Base-by-base conservation (phyloP, 2,329 filamentous ascomycete genomes). In the Nannizziopsis arthrosporioides region DNA sequence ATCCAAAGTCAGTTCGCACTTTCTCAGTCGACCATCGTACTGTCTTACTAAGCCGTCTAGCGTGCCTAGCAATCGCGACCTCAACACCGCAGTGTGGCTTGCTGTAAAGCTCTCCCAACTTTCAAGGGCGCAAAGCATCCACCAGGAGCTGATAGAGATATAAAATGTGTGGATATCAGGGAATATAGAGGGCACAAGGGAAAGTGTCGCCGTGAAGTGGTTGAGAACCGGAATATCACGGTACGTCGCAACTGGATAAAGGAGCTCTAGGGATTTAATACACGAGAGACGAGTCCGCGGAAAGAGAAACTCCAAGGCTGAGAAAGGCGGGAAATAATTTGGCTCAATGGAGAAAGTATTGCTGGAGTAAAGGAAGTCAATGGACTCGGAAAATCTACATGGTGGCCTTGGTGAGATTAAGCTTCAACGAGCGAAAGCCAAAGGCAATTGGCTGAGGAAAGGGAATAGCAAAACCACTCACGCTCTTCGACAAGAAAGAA, bases 121-220 rank as follows among this genome's bases (percentile, higher is more conserved):
- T 14, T 47, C 45, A 15, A 47, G 31, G 7, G 45, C 45, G 12
- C 45, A 47, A 15, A 47, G 45, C 38, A 47, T 42, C 45, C 45
- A 47, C 45, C 45, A 47, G 12, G 45, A 47, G 17, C 45, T 47
- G 18, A 47, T 47, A 18, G 45, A 37, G 12, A 47, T 42, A 14
- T 47, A 39, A 15, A 47, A 47, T 30, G 38, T 42, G 12, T 31
- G 45, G 1, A 47, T 17, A 15, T 30, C 37, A 1, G 45, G 45
- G n/a, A 47, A 47, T 9, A 47, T 47, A 18, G 39, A 36, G 7
- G 45, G 45, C 11, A 47, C 36, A 17, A 35, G 45, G 10, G 45
- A 14, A 9, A 47, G 22, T 11, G 45, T 47, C 5, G 45, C 41
- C 12, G 45, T 47, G 45, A 47, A 47, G 10, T 18, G 18, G 18